Evolutionary conservation across 139 green algal genomes (phyloP), one percentile per base, ranked within the genome.

Genomic region (Chlamydomonas urium): DNA sequence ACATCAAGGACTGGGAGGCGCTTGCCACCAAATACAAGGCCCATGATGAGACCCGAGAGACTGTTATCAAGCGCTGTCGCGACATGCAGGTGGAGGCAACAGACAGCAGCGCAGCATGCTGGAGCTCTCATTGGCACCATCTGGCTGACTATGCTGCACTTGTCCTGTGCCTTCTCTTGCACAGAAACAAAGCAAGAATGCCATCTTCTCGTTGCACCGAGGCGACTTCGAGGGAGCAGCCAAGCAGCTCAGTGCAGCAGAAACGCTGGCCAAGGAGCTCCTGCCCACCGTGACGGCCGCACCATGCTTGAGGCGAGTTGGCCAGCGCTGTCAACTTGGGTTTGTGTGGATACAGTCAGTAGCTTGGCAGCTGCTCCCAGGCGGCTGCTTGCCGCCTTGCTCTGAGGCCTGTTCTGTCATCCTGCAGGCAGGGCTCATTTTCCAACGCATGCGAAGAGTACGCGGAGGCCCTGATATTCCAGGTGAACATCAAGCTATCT

Each of bases 171-270:
- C n/a, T n/a, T n/a, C n/a, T n/a, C n/a, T n/a, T n/a, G n/a, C n/a
- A n/a, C 60, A 67, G 60, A 67, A 67, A 21, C 60, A 45, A 4
- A 47, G 32, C 6, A 67, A 67, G 60, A 67, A 67, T 42, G 60
- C 60, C 60, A 67, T 67, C 33, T 67, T 67, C 60, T 67, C 60
- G 10, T 10, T 67, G 32, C 60, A 67, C 33, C 60, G 60, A 45
- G 60, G 60, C 10, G 60, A 67, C 29, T 10, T 67, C 19, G 33
- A 42, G 32, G 33, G 32, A 6, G 60, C 60, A 67, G 32, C 31
- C 23, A 26, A 26, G 10, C 60, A 67, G 60, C 38, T 67, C 32
- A n/a, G 10, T 4, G 4, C 10, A 45, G 60, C 60, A 45, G 60
- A 67, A 26, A 21, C 32, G 4, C 4, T 67, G n/a, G 60, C 60